Evolutionary conservation across 192 early-diverging fungal species (phyloP), one percentile per base, ranked within the genome.

Genomic region (Linnemannia hyalina): DNA sequence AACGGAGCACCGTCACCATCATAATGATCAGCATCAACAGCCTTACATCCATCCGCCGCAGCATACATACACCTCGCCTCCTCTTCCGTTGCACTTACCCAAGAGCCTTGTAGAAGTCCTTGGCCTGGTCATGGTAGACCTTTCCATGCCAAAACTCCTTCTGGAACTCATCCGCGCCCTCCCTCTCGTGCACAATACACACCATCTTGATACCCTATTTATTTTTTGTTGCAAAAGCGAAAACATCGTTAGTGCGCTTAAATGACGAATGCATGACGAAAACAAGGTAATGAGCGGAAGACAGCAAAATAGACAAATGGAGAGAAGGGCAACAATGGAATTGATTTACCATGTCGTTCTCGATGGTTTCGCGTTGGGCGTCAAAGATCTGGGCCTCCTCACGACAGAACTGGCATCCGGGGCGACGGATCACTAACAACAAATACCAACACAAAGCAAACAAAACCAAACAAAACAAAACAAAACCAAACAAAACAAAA

Each of bases 401-500:
- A 44, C 90, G 88, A 74, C 90, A 91, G 55, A 91, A 88, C 63
- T 89, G 86, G 75, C 90, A 91, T 46, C 90, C 90, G 40, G 90
- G 90, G 0, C 90, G 89, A 10, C 90, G 89, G 44, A 89, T 85
- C 54, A 77, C 83, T 85, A 76, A 0, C 15, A 35, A 18, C 6
- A 4, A 77, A 26, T 52, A 52, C 6, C 54, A 23, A 22, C 15
- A n/a, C n/a, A n/a, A n/a, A n/a, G n/a, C n/a, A n/a, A n/a, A n/a
- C n/a, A n/a, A n/a, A n/a, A n/a, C n/a, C n/a, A n/a, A n/a, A n/a
- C n/a, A n/a, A n/a, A n/a, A n/a, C n/a, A n/a, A n/a, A n/a, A n/a
- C n/a, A n/a, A n/a, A n/a, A n/a, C n/a, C n/a, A n/a, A n/a, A n/a
- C n/a, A n/a, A n/a, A n/a, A n/a, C n/a, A n/a, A n/a, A n/a, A n/a